These are phyloP conservation scores for Fraxinus ornus DNA, from an alignment of 305 asterid genomes.

Conservation along the genomic window DNA sequence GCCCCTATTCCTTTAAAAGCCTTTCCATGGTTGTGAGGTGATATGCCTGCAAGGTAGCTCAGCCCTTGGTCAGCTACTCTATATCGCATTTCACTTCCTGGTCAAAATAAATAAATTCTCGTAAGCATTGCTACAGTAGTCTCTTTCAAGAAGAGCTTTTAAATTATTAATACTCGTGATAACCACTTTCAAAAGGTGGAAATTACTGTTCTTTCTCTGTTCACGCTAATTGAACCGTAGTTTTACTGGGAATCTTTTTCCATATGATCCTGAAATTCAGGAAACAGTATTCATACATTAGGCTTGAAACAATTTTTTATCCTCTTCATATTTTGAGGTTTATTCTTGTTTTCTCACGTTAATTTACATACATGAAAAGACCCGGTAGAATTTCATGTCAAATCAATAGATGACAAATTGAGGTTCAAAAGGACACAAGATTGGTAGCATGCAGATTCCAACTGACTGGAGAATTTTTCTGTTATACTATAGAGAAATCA, in stretches of 20 bases:
- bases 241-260: not conserved
- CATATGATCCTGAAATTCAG: not conserved
- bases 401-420: not conserved
- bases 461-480: not conserved
- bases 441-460: not conserved
- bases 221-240: not conserved
- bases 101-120: not conserved
- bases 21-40: not conserved
- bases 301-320: not conserved
- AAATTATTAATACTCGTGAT: not conserved
- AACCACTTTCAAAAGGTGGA: not conserved
- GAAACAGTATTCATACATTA: not conserved
- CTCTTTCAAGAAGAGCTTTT: not conserved
- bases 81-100: not conserved
- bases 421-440: not conserved
- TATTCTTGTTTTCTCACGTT: not conserved
- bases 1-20: not conserved
- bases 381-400: not conserved
- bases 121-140: too few relatives aligned
- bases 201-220: not conserved
- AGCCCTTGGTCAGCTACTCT: not conserved
- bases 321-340: not conserved
- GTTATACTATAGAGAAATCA: constrained; percentile 2
- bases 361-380: not conserved
- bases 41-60: not conserved